Evolutionary conservation across 805 yeast genomes (phyloP).

Genomic region (Nadsonia fulvescens): DNA sequence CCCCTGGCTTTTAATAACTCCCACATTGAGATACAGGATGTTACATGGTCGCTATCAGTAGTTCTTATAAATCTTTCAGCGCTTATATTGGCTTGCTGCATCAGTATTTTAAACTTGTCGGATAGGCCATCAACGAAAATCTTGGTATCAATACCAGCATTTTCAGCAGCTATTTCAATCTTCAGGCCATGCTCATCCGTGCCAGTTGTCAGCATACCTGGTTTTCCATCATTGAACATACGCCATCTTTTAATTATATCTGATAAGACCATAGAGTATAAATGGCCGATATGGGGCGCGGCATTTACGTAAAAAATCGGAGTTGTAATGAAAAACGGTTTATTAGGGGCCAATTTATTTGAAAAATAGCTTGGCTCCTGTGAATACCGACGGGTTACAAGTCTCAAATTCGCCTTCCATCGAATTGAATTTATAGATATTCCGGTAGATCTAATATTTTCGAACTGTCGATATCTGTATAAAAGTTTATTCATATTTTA

Average conservation of each 20-base stretch:
- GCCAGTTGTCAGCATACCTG: conserved; percentile 54
- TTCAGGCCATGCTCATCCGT: conserved; percentile 95
- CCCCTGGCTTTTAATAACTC: conserved; percentile 36
- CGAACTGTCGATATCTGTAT: no score
- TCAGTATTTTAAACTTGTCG: conserved; percentile 43
- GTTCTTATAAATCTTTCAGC: conserved; percentile 77
- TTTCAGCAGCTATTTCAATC: conserved; percentile 69
- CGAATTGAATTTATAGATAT: no score
- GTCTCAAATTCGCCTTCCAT: no score
- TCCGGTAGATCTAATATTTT: no score
- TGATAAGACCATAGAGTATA: conserved; percentile 70
- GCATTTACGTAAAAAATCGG: conserved; percentile 97
- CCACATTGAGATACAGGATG: conserved; percentile 60
- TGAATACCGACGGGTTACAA: no score
- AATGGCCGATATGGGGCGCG: conserved; percentile 83
- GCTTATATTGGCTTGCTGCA: conserved; percentile 34
- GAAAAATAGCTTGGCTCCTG: no score
- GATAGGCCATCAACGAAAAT: conserved; percentile 57
- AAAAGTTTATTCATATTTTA: no score
- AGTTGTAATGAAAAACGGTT: conserved; percentile 54
- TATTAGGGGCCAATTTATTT: no score
- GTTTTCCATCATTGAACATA: neutral
- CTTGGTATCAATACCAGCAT: conserved; percentile 36
- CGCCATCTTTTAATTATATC: conserved; percentile 46
- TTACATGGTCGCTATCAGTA: conserved; percentile 64